phyloP scores from a whole-genome alignment of 2,329 filamentous ascomycete species.

The Diaporthe ampelina region DNA sequence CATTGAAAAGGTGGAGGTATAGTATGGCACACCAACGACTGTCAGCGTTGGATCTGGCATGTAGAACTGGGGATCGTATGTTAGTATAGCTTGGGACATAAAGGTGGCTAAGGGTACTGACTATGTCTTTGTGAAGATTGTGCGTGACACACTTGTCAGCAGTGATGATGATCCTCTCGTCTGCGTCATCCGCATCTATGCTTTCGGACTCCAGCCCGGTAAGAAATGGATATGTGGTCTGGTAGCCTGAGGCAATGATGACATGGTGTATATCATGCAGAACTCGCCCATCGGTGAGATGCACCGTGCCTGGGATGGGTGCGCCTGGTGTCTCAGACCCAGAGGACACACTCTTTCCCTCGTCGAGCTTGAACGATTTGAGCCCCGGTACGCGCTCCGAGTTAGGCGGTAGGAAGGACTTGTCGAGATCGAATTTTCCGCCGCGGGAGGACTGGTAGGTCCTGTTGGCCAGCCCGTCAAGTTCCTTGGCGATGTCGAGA shows the following conservation, averaged over 20 bases:
- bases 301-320: conserved; percentile 63
- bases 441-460: conserved; percentile 68
- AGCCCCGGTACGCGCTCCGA: conserved; percentile 67
- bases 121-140: conserved; percentile 77
- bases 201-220: conserved; percentile 59
- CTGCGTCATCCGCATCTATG: conserved; percentile 59
- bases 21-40: conserved; percentile 76
- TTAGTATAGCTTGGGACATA: neutral
- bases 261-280: conserved; percentile 72
- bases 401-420: conserved; percentile 65
- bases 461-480: conserved; percentile 52
- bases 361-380: conserved; percentile 57
- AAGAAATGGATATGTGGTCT: conserved; percentile 76
- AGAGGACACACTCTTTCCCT: conserved; percentile 43
- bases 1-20: conserved; percentile 76
- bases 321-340: conserved; percentile 40
- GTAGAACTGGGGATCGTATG: conserved; percentile 63
- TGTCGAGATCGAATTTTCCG: conserved; percentile 71
- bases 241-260: conserved; percentile 78
- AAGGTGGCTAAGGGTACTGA: neutral
- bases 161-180: conserved; percentile 69
- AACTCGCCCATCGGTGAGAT: conserved; percentile 65
- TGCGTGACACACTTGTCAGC: conserved; percentile 73
- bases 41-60: conserved; percentile 74
- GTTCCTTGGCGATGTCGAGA: conserved; percentile 58